phyloP scores from a whole-genome alignment of 768 basidiomycete genomes.

The Panellus pusillus region DNA sequence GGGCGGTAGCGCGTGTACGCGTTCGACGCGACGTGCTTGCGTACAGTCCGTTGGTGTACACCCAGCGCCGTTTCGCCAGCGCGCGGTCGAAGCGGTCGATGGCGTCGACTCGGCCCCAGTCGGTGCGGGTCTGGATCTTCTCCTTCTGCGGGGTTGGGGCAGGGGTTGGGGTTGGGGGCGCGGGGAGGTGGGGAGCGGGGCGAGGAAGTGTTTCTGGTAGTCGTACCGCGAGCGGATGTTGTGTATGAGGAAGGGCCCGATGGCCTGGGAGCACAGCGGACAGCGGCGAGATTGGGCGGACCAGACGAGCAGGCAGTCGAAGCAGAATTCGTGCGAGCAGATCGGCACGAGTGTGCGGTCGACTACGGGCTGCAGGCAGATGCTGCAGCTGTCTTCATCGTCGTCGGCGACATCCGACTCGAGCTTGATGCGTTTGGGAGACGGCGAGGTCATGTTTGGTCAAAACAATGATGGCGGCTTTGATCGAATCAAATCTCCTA shows the following conservation, averaged over 20 bases:
- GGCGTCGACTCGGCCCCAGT: conserved; percentile 63
- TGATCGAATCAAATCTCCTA: no score
- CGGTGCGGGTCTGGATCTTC: conserved; percentile 43
- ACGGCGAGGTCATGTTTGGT: not conserved
- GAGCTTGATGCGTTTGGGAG: no score
- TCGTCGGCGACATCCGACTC: no score
- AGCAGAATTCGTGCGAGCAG: conserved; percentile 94
- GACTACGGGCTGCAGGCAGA: conserved; percentile 75
- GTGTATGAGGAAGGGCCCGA: conserved; percentile 79
- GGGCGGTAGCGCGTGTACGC: no score
- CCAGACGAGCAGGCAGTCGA: conserved; percentile 88
- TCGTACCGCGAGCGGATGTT: conserved; percentile 75
- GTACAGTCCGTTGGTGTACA: conserved; percentile 78
- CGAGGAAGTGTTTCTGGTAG: conserved; percentile 78
- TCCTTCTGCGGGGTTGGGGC: conserved; percentile 30
- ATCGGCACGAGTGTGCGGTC: conserved; percentile 81
- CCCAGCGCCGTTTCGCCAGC: conserved; percentile 45
- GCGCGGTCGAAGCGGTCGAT: no score
- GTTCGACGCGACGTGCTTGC: conserved; percentile 63
- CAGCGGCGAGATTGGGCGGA: conserved; percentile 79
- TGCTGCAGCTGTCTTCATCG: conserved; percentile 71
- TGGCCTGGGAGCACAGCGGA: conserved; percentile 68
- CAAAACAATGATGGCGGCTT: no score
- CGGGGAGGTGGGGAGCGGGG: conserved; percentile 60
- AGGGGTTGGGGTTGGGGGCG: conserved; percentile 33